phyloP scores from a whole-genome alignment of 495 filamentous ascomycete species.

The Staphylotrichum tortipilum region DNA sequence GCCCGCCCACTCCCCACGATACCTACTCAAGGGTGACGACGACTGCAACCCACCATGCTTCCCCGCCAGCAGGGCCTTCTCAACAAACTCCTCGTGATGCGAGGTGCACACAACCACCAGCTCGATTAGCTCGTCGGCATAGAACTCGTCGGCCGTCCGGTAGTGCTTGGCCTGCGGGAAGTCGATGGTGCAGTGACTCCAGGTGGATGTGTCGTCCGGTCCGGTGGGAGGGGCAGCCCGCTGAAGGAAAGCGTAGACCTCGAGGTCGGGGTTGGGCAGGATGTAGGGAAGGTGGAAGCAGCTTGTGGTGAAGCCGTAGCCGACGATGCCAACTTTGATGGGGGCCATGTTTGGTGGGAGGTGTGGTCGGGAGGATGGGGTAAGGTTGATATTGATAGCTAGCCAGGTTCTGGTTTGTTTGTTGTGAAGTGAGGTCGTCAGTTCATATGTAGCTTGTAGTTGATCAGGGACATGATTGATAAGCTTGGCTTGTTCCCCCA shows the following conservation, averaged over 20 bases:
- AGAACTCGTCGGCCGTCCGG: slow-evolving; percentile 47
- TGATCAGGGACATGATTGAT: too few species aligned
- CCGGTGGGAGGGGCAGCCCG: slow-evolving; percentile 19
- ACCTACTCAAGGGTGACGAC: not conserved
- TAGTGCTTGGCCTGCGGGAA: slow-evolving; percentile 30
- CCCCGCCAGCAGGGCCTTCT: slow-evolving; percentile 52
- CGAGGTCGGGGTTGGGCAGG: slow-evolving; percentile 48
- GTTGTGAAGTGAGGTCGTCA: too few species aligned
- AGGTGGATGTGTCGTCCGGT: slow-evolving; percentile 1
- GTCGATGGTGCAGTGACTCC: slow-evolving; percentile 30
- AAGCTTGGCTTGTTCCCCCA: too few species aligned
- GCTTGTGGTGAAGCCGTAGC: slow-evolving; percentile 56
- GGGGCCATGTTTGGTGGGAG: too few species aligned
- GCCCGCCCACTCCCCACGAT: not conserved
- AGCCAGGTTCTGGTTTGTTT: too few species aligned
- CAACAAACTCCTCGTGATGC: slow-evolving; percentile 54
- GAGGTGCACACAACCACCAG: slow-evolving; percentile 57
- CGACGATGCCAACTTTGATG: slow-evolving; percentile 29
- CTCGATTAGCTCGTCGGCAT: slow-evolving; percentile 49
- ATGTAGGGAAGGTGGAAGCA: slow-evolving; percentile 70
- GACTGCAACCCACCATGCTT: slow-evolving; percentile 44
- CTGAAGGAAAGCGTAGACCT: slow-evolving; percentile 43
- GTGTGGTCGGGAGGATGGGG: too few species aligned
- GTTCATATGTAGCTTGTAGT: too few species aligned
- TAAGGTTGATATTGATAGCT: too few species aligned